These are phyloP conservation scores for Sphagnum fallax DNA, from an alignment of 228 moss, liverwort and hornwort genomes.

Conservation along the genomic window DNA sequence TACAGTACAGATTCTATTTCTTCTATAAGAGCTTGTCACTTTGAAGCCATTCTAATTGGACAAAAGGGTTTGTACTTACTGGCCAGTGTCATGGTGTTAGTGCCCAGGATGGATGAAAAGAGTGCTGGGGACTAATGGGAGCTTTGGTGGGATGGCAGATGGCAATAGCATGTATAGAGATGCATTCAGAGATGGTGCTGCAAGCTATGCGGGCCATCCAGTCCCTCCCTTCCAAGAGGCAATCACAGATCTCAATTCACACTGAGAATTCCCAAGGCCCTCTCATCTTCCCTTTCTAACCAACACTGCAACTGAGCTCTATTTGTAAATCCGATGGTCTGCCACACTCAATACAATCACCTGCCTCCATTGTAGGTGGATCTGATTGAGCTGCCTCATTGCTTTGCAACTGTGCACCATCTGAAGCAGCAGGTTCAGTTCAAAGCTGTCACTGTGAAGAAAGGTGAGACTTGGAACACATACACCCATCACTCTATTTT, in stretches of 20 bases:
- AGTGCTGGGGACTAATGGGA: neutral
- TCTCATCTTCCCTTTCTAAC: slow-evolving; percentile 38
- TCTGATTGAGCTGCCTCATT: too few species aligned
- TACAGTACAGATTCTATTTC: neutral
- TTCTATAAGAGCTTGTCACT: neutral
- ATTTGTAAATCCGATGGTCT: too few species aligned
- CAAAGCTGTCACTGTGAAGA: too few species aligned
- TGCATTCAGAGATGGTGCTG: slow-evolving; percentile 88
- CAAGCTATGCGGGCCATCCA: slow-evolving; percentile 57
- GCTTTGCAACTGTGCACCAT: too few species aligned
- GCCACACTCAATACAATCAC: too few species aligned
- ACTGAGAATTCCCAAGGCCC: slow-evolving; percentile 24
- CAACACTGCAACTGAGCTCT: neutral
- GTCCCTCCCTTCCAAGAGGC: slow-evolving; percentile 21
- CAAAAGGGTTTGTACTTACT: neutral
- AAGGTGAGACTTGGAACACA: too few species aligned
- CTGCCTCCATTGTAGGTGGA: too few species aligned
- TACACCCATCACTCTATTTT: too few species aligned
- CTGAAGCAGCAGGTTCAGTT: too few species aligned
- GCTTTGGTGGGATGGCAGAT: slow-evolving; percentile 44
- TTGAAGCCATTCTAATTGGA: neutral
- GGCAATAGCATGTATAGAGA: slow-evolving; percentile 78
- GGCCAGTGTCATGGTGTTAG: neutral
- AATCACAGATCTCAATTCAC: slow-evolving; percentile 17
- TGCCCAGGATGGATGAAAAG: neutral